Evolutionary conservation across 1,284 basidiomycete genomes (phyloP).

Genomic region (Boletus subluridellus): DNA sequence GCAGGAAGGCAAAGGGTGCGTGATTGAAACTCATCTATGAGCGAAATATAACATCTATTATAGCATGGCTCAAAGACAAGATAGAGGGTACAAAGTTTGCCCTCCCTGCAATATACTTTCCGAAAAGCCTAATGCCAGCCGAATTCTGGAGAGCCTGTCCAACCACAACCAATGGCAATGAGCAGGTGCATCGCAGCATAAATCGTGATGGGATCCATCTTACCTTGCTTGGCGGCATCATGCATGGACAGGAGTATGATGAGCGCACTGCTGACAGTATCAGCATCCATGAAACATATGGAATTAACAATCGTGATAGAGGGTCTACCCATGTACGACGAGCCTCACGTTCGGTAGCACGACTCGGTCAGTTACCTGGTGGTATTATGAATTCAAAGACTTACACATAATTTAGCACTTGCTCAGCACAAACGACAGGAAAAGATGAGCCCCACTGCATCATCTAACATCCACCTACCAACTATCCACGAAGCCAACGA

Average conservation of each 20-base stretch:
- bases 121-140: background rate
- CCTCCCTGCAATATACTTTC: background rate
- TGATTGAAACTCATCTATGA: too few species aligned
- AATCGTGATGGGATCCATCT: background rate
- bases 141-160: background rate
- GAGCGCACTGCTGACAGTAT: background rate
- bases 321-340: too few species aligned
- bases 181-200: background rate
- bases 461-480: too few species aligned
- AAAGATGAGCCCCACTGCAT: too few species aligned
- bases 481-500: too few species aligned
- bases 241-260: background rate
- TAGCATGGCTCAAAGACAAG: background rate
- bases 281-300: background rate
- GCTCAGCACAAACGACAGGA: too few species aligned
- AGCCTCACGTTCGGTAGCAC: too few species aligned
- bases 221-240: background rate
- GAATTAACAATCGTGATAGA: background rate
- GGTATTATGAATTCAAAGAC: too few species aligned
- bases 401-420: too few species aligned
- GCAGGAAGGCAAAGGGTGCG: too few species aligned
- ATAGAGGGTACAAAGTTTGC: background rate
- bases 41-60: too few species aligned
- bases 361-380: too few species aligned
- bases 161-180: background rate